Evolutionary conservation across 2,329 filamentous ascomycete species (phyloP), one percentile per base, ranked within the genome.

Genomic region (Dactylella cylindrospora): DNA sequence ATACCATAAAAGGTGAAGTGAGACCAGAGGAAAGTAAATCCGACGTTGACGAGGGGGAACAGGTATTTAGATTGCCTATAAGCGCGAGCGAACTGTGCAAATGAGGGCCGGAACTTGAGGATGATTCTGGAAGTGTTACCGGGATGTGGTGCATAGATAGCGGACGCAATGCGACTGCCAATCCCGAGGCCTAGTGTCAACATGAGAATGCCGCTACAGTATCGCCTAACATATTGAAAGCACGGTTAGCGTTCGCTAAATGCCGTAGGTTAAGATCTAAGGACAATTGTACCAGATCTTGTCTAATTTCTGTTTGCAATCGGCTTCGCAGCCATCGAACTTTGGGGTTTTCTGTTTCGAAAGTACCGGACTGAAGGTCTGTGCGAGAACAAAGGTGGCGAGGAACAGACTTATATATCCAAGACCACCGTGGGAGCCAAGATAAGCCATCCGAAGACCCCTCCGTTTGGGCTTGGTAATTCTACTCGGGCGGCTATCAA

Each of bases 391-490:
- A n/a, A n/a, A n/a, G n/a, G n/a, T n/a, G n/a, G 43, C 20, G 8
- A 62, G 5, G 15, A 40, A 12, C 9, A 49, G n/a, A 17, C 26
- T 22, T 7, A 8, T 22, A 22, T 54, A 50, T n/a, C 57, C 57
- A 4, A 62, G 4, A 28, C 31, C 36, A 6, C 2, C 3, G 19
- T 54, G 28, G 5, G 32, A 17, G 7, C 22, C 10, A 5, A 54
- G 28, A 19, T 54, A 40, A 17, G 35, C 22, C 57, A 62, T 39
- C 10, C 43, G 45, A 17, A 25, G 17, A 1, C 57, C 57, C 35
- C 57, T 25, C 57, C 57, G 54, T 31, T 54, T 43, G 2, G 49
- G 28, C 9, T n/a, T 49, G 9, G 36, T 28, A n/a, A 39, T n/a
- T 4, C 57, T 62, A 36, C 5, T 2, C 10, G 19, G 7, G 19